Conservation (phyloP, 345 rosid species). For the Camelina sativa region DNA sequence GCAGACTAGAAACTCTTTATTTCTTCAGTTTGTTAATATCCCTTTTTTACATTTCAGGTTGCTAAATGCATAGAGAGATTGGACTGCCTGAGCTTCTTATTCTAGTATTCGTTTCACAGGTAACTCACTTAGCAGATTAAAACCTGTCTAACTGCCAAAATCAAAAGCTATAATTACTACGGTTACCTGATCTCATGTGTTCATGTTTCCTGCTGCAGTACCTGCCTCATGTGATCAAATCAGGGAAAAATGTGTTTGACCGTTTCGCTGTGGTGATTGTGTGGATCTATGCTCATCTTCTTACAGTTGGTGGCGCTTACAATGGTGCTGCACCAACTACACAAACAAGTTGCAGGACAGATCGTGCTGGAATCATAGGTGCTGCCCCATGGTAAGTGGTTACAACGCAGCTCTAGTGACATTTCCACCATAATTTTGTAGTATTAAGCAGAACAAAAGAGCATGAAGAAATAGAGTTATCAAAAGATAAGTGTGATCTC, state of each 20-base stretch:
- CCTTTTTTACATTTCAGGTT: slow-evolving; percentile 58
- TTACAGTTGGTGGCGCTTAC: slow-evolving; percentile 98
- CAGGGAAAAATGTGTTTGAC: slow-evolving; percentile 63
- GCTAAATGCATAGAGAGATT: slow-evolving; percentile 97
- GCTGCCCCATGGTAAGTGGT: slow-evolving; percentile 88
- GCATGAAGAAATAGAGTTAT: neutral
- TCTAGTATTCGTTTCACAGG: slow-evolving; percentile 88
- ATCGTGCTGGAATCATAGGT: slow-evolving; percentile 88
- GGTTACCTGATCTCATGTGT: slow-evolving; percentile 17
- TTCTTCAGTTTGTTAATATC: slow-evolving; percentile 23
- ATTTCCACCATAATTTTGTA: neutral
- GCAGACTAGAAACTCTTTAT: slow-evolving; percentile 22
- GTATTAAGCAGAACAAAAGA: slow-evolving; percentile 12
- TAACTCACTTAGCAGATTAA: slow-evolving; percentile 27
- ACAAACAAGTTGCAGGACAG: slow-evolving; percentile 89
- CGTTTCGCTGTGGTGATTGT: slow-evolving; percentile 86
- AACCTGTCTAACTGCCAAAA: neutral
- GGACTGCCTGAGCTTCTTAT: slow-evolving; percentile 91
- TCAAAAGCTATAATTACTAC: neutral
- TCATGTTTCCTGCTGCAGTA: slow-evolving; percentile 62
- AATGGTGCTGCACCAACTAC: slow-evolving; percentile 69
- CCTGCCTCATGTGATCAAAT: slow-evolving; percentile 73
- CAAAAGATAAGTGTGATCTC: slow-evolving; percentile 9
- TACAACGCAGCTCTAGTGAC: neutral
- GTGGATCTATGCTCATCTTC: slow-evolving; percentile 94